These are phyloP conservation scores for Orbilia oligospora DNA, from an alignment of 2,329 filamentous ascomycete genomes.

Conservation along the genomic window DNA sequence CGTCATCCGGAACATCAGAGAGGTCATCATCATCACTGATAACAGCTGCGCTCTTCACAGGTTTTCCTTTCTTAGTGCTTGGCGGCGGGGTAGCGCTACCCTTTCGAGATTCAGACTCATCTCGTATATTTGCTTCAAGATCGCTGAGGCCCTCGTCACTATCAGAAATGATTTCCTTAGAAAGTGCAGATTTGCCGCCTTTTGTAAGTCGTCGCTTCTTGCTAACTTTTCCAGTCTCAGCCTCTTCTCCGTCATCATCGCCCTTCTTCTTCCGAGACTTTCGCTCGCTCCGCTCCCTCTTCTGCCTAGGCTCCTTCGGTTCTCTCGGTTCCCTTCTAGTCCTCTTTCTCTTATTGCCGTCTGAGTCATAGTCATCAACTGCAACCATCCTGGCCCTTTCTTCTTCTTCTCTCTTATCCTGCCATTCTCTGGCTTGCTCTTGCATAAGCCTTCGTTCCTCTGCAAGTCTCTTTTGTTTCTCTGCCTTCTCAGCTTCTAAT, in stretches of 20 bases:
- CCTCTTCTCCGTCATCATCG: constrained; percentile 40
- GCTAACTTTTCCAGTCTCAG: constrained; percentile 23
- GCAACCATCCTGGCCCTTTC: constrained; percentile 18
- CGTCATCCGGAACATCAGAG: constrained; percentile 27
- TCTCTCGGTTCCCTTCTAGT: constrained; percentile 36
- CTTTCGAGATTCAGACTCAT: constrained; percentile 39
- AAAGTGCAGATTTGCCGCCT: constrained; percentile 38
- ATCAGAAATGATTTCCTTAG: constrained; percentile 49
- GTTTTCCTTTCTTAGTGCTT: constrained; percentile 45
- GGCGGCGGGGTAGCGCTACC: constrained; percentile 37
- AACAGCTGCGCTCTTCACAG: constrained; percentile 41
- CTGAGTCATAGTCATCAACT: constrained; percentile 35
- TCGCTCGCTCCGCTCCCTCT: constrained; percentile 33
- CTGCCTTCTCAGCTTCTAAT: constrained; percentile 76
- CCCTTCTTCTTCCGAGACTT: constrained; percentile 53
- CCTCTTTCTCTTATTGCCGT: constrained; percentile 48
- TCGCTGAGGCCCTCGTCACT: constrained; percentile 49
- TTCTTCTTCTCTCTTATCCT: constrained; percentile 51
- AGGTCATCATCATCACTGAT: constrained; percentile 52
- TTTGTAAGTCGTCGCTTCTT: constrained; percentile 52
- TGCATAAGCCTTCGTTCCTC: constrained; percentile 86
- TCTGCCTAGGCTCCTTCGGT: constrained; percentile 35
- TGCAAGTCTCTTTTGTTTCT: constrained; percentile 82
- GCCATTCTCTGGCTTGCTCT: constrained; percentile 71
- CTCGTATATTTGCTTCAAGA: constrained; percentile 31